phyloP scores from a whole-genome alignment of 805 yeast genomes.

The Isabelozyma heimii region DNA sequence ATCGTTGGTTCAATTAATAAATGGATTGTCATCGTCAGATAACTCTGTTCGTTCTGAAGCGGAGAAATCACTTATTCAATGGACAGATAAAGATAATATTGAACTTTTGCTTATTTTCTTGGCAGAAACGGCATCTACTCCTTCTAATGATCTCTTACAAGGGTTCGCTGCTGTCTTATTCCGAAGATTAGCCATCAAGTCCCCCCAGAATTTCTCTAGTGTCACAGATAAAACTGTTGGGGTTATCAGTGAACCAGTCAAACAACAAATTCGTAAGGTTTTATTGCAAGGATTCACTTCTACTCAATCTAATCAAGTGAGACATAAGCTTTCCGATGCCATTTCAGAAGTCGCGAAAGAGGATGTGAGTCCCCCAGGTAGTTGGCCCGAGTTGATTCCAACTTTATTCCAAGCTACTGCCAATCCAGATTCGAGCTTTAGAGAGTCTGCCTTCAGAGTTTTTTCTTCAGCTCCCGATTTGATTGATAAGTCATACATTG shows the following conservation, averaged over 20 bases:
- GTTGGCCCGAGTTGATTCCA: conserved; percentile 80
- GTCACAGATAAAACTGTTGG: conserved; percentile 81
- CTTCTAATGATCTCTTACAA: conserved; percentile 56
- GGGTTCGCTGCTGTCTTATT: conserved; percentile 86
- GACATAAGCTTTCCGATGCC: conserved; percentile 93
- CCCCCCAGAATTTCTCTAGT: conserved; percentile 64
- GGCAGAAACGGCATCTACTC: conserved; percentile 72
- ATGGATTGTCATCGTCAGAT: conserved; percentile 74
- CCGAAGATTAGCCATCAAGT: conserved; percentile 77
- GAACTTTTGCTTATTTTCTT: conserved; percentile 72
- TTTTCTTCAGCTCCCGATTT: conserved; percentile 81
- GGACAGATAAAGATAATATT: conserved; percentile 69
- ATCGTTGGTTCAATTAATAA: conserved; percentile 54
- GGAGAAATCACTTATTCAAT: conserved; percentile 67
- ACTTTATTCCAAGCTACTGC: conserved; percentile 67
- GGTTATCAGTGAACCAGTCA: conserved; percentile 55
- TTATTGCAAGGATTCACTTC: conserved; percentile 72
- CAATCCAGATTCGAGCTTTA: conserved; percentile 56
- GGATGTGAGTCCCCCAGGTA: conserved; percentile 48
- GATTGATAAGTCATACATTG: conserved; percentile 57
- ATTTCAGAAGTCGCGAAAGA: conserved; percentile 85
- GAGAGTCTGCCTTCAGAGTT: conserved; percentile 91
- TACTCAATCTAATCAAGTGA: conserved; percentile 68
- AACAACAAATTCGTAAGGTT: conserved; percentile 58
- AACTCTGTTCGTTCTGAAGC: conserved; percentile 74